Conservation (phyloP, 768 basidiomycete genomes). For the Hortiboletus campestris region DNA sequence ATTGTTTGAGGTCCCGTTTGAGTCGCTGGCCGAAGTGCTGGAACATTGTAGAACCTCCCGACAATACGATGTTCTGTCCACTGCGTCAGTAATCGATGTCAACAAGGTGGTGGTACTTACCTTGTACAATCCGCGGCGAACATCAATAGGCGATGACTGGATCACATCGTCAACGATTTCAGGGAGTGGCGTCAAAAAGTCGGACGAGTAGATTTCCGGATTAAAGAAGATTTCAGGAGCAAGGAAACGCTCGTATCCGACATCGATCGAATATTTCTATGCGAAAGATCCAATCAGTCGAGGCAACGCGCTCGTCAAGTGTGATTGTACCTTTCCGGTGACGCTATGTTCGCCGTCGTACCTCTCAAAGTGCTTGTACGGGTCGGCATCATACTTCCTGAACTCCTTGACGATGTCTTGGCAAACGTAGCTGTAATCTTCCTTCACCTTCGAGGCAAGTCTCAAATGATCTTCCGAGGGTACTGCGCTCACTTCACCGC, state of each 20-base stretch:
- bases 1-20: conserved; percentile 90
- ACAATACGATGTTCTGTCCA: conserved; percentile 90
- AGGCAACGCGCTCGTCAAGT: not conserved
- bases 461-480: conserved; percentile 94
- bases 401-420: conserved; percentile 99
- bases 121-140: conserved; percentile 95
- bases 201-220: conserved; percentile 96
- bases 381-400: conserved; percentile 95
- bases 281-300: conserved; percentile 4
- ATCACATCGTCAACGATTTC: conserved; percentile 96
- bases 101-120: conserved; percentile 34
- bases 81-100: not conserved
- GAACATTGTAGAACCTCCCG: conserved; percentile 99
- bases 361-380: conserved; percentile 90
- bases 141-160: conserved; percentile 94
- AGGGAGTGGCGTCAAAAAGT: conserved; percentile 94
- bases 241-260: conserved; percentile 98
- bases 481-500: conserved; percentile 86
- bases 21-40: conserved; percentile 97
- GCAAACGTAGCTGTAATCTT: conserved; percentile 97
- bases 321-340: conserved; percentile 72
- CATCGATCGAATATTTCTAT: conserved; percentile 90
- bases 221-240: conserved; percentile 99
- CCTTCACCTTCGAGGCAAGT: conserved; percentile 93
- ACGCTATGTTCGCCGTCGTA: conserved; percentile 93